Percentiles rank a stretch among this genome's conserved stretches.
phyloP scores from a whole-genome alignment of 768 basidiomycete genomes.

The Pisolithus marmoratus region DNA sequence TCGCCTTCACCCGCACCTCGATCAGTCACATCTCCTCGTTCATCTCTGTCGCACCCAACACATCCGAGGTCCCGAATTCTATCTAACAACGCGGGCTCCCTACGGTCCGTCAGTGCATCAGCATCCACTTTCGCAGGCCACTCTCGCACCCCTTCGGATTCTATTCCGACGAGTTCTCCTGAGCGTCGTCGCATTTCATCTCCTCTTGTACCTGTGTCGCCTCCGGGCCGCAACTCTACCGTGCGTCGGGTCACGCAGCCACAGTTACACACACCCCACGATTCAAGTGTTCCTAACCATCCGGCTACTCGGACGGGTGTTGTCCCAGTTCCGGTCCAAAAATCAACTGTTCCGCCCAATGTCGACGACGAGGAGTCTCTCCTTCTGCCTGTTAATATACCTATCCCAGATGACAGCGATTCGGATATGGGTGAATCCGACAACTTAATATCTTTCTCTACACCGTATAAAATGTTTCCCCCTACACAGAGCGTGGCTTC shows the following conservation, averaged over 20 bases:
- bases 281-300: constrained; percentile 18
- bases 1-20: constrained; percentile 34
- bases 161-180: constrained; percentile 9
- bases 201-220: constrained; percentile 33
- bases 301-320: constrained; percentile 8
- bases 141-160: constrained; percentile 42
- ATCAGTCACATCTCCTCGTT: constrained; percentile 44
- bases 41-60: constrained; percentile 41
- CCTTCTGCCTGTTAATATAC: constrained; percentile 64
- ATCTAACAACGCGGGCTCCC: constrained; percentile 29
- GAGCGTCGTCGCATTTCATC: constrained; percentile 45
- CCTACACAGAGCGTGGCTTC: constrained; percentile 34
- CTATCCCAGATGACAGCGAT: constrained; percentile 71
- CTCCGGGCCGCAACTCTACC: constrained; percentile 27
- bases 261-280: constrained; percentile 30
- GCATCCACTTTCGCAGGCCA: constrained; percentile 26
- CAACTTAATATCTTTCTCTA: constrained; percentile 69
- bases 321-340: constrained; percentile 35
- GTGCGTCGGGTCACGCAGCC: constrained; percentile 37
- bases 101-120: constrained; percentile 41
- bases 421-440: constrained; percentile 54
- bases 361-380: constrained; percentile 52
- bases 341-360: constrained; percentile 40
- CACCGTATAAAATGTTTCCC: constrained; percentile 51
- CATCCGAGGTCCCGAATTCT: constrained; percentile 39